Conservation (phyloP, 805 yeast genomes). For the Candida tallmaniae region DNA sequence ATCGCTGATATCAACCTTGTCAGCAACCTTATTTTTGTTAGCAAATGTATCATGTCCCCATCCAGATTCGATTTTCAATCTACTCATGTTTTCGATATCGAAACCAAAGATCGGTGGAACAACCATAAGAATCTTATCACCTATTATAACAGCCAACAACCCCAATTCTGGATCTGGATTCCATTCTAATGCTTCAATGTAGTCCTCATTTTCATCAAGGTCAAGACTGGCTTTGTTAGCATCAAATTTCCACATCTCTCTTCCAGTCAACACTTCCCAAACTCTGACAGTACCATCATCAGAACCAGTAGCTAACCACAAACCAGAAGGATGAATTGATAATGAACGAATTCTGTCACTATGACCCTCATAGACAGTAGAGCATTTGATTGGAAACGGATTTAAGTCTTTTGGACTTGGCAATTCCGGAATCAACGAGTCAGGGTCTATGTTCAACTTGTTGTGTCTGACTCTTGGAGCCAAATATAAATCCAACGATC, state of each 20-base stretch:
- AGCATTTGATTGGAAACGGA: slow-evolving; percentile 92
- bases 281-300: slow-evolving; percentile 93
- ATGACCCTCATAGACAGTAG: slow-evolving; percentile 84
- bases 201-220: slow-evolving; percentile 66
- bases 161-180: slow-evolving; percentile 74
- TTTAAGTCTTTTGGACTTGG: slow-evolving; percentile 95
- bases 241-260: slow-evolving; percentile 75
- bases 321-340: slow-evolving; percentile 82
- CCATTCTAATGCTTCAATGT: slow-evolving; percentile 82
- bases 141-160: slow-evolving; percentile 79
- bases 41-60: slow-evolving; percentile 80
- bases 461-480: slow-evolving; percentile 95
- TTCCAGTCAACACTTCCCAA: slow-evolving; percentile 96
- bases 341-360: slow-evolving; percentile 75
- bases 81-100: slow-evolving; percentile 77
- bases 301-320: slow-evolving; percentile 96
- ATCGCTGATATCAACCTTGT: slow-evolving; percentile 37
- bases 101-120: slow-evolving; percentile 92
- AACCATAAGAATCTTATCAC: slow-evolving; percentile 69
- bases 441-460: slow-evolving; percentile 92
- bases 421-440: slow-evolving; percentile 88
- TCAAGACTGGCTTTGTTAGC: slow-evolving; percentile 27
- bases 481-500: slow-evolving; percentile 86
- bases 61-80: slow-evolving; percentile 77
- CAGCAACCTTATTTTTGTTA: slow-evolving; percentile 34